Evolutionary conservation across 1,139 yeast species (phyloP), one percentile per base, ranked within the genome.

Genomic region (Scheffersomyces parashehatae): DNA sequence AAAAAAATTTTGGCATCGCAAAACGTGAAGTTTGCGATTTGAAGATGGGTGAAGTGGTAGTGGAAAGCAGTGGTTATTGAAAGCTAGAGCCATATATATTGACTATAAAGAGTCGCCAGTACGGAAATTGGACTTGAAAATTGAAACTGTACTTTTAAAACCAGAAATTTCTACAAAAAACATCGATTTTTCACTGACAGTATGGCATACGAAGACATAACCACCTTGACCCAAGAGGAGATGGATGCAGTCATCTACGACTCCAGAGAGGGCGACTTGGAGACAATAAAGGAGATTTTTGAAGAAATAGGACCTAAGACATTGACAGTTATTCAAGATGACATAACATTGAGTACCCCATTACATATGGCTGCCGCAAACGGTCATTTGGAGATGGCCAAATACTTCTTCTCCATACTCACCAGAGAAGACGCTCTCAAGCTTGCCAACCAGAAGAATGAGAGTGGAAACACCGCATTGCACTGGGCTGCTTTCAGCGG

Each of bases 401-500:
- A 79, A 54, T 85, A 77, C 58, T 68, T 89, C 37, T 60, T 89
- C 36, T 71, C 79, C 1, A 59, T 82, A 30, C 55, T 85, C 4
- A 46, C 68, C 1, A 60, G 67, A 43, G 74, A 73, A 36, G 75
- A 79, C 29, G 79, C 80, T 32, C 64, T 62, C 28, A 54, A 59
- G 16, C 67, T 83, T 39, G 82, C 85, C 28, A 75, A 81, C 44
- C 67, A 73, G 20, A 75, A 71, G 44, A 93, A 93, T 62, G 86
- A 81, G 38, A 81, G 85, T 28, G 98, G 98, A 4, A 93, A 93
- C 62, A 90, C 99, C 0, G 85, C 98, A 0, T 73, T 93, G 50
- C 98, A 93, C 63, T 93, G 99, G 99, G 97, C 98, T 1, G 79
- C 96, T 0, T 78, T 82, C 53, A 90, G 88, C 57, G 98, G 97